A percentile compares a stretch with the other conserved stretches of the same genome.
These are phyloP conservation scores for Penicillium sp. DNA, from an alignment of 2,329 filamentous ascomycete species.

Conservation along the genomic window DNA sequence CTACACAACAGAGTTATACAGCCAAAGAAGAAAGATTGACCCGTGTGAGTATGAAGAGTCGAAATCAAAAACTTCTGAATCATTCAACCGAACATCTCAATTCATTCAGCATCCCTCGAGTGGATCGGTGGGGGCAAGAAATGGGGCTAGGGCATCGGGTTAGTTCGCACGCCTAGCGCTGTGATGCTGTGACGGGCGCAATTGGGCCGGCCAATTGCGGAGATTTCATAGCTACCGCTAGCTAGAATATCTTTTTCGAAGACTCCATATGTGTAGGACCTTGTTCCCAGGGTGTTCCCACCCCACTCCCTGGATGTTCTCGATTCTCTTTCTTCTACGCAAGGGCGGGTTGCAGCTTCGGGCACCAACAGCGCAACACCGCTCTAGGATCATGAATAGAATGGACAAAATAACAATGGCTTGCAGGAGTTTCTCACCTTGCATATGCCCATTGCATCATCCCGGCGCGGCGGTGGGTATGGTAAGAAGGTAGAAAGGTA, in stretches of 20 bases:
- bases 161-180: slow-evolving; percentile 11
- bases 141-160: slow-evolving; percentile 17
- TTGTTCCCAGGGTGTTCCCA: too few species aligned
- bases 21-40: too few species aligned
- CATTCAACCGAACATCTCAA: too few species aligned
- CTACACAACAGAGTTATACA: too few species aligned
- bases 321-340: neutral
- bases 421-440: slow-evolving; percentile 23
- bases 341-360: slow-evolving; percentile 2
- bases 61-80: too few species aligned
- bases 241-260: too few species aligned
- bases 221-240: neutral
- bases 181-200: slow-evolving; percentile 9
- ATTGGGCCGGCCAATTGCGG: neutral
- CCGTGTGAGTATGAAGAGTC: too few species aligned
- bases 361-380: slow-evolving; percentile 15
- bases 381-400: neutral
- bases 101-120: slow-evolving; percentile 14
- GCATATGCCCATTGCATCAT: slow-evolving; percentile 27
- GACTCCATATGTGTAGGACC: too few species aligned
- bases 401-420: slow-evolving; percentile 8
- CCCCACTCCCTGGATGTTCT: too few species aligned
- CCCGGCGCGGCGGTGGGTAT: slow-evolving; percentile 7
- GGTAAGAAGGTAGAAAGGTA: too few species aligned
- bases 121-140: slow-evolving; percentile 24